Evolutionary conservation across 495 filamentous ascomycete species (phyloP), one percentile per base, ranked within the genome.

Genomic region (Penicillium parvum): DNA sequence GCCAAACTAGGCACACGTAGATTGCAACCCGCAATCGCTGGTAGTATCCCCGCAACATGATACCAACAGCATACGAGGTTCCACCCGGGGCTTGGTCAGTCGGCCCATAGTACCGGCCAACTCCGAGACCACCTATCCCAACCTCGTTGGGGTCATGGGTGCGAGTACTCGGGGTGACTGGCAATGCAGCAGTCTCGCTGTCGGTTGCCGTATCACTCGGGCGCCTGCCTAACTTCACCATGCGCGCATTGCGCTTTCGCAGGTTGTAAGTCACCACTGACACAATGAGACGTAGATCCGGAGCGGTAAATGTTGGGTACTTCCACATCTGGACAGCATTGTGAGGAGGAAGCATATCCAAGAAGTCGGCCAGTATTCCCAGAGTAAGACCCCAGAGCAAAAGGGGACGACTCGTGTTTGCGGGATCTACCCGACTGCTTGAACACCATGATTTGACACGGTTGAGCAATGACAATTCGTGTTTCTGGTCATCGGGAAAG

Each of bases 361-460:
- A 67, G 47, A 89, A 83, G 60, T 90, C 86, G 18, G 79, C 76
- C 21, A 87, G 48, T 19, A 90, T 75, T 5, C 84, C 84, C 4
- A 88, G 70, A 0, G 86, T 88, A 12, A 90, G 58, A 0, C 86
- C 86, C 86, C 86, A 90, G 1, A 89, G 76, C 3, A 87, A 61
- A 10, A 90, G 66, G 5, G 82, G 78, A 15, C 63, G 71, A 29
- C 35, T 55, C 20, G 45, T 45, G 16, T 58, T 57, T 16, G 47
- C 45, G 0, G 62, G 61, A 3, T 57, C 54, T 12, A 63, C 58
- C 40, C 69, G 68, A 37, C 57, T 55, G 45, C 62, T 48, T 3
- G 57, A 27, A 32, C 51, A 59, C 65, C 61, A 69, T 4, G 50
- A 37, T 37, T 57, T 64, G 18, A 60, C 60, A 5, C 47, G 45